Evolutionary conservation across 1,284 basidiomycete genomes (phyloP).

Genomic region (Ceratobasidium sp.): DNA sequence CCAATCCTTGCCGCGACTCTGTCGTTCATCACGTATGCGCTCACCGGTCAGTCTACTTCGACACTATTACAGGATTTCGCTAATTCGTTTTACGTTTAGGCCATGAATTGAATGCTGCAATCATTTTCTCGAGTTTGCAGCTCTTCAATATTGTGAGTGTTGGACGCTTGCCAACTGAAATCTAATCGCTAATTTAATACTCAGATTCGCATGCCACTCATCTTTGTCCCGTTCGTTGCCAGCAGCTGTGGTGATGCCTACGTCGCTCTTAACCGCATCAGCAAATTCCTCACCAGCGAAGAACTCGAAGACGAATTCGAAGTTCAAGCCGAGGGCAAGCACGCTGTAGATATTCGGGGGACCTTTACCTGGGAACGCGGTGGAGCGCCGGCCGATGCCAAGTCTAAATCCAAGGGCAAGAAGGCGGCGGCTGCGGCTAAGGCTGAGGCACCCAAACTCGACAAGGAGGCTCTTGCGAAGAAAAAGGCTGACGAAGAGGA

Average conservation of each 20-base stretch:
- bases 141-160: constrained; percentile 74
- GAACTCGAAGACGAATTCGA: constrained; percentile 70
- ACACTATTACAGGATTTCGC: neutral
- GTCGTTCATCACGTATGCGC: constrained; percentile 58
- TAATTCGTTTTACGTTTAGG: constrained; percentile 70
- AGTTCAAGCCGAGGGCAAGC: constrained; percentile 60
- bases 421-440: constrained; percentile 47
- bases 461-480: constrained; percentile 47
- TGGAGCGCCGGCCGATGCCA: constrained; percentile 46
- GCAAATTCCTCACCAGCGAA: constrained; percentile 73
- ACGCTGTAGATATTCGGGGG: constrained; percentile 72
- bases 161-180: neutral
- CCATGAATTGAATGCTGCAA: constrained; percentile 75
- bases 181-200: neutral
- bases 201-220: constrained; percentile 42
- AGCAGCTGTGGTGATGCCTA: constrained; percentile 66
- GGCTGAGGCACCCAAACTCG: constrained; percentile 33
- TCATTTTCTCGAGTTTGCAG: constrained; percentile 81
- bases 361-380: constrained; percentile 78
- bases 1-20: constrained; percentile 79
- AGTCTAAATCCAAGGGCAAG: constrained; percentile 52
- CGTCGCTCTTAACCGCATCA: constrained; percentile 73
- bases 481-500: constrained; percentile 47
- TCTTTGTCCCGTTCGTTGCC: constrained; percentile 40
- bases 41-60: constrained; percentile 10